phyloP scores from a whole-genome alignment of 768 basidiomycete genomes.

The Tricholomella constricta region DNA sequence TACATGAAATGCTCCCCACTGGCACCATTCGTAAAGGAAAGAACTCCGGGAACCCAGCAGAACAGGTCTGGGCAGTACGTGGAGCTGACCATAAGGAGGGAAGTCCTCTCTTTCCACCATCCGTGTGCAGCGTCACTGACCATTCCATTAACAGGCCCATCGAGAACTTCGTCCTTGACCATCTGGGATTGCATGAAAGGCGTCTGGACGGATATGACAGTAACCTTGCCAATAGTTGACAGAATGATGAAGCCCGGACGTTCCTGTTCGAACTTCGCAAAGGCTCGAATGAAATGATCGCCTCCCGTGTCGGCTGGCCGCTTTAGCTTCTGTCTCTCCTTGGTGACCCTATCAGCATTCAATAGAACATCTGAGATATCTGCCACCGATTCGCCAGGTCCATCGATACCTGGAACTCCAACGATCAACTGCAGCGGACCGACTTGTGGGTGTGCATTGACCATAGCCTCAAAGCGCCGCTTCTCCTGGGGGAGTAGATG shows the following conservation, averaged over 20 bases:
- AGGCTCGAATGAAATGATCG: background rate
- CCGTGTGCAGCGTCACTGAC: constrained; percentile 4
- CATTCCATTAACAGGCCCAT: constrained; percentile 3
- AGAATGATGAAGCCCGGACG: background rate
- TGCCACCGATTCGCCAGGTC: background rate
- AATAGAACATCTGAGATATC: background rate
- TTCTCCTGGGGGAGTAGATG: background rate
- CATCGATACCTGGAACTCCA: background rate
- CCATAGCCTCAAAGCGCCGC: background rate
- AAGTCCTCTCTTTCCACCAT: background rate
- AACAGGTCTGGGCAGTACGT: constrained; percentile 26
- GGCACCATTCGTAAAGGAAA: constrained; percentile 38
- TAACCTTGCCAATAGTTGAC: background rate
- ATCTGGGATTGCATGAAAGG: constrained; percentile 4
- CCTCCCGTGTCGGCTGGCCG: background rate
- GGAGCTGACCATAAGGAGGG: constrained; percentile 34
- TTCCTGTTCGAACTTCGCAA: background rate
- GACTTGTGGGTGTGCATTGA: background rate
- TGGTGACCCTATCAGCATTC: background rate
- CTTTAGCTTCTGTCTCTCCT: too few relatives aligned
- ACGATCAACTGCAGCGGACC: background rate
- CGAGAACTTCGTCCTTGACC: background rate
- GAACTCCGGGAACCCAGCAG: constrained; percentile 35
- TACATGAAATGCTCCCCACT: constrained; percentile 29
- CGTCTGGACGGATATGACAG: constrained; percentile 6